phyloP scores from a whole-genome alignment of 495 filamentous ascomycete genomes.

The Tuber melanosporum region DNA sequence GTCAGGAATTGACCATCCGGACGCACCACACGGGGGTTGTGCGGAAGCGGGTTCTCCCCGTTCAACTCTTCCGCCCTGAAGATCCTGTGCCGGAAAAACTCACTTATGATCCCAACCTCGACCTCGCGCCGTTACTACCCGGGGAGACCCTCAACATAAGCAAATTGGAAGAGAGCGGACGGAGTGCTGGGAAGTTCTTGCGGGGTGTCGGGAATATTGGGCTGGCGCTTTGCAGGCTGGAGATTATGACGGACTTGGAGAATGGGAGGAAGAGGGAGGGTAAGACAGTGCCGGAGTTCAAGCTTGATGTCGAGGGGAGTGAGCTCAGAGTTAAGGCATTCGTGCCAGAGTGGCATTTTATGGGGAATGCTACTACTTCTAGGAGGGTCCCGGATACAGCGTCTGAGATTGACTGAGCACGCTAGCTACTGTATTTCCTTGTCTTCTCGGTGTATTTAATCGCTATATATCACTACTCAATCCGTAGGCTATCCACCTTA shows the following conservation, averaged over 20 bases:
- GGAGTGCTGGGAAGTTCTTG: constrained; percentile 72
- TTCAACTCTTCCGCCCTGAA: constrained; percentile 57
- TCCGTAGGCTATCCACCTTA: not conserved
- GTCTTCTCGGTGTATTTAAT: not conserved
- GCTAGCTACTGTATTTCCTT: not conserved
- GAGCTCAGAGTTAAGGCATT: constrained; percentile 70
- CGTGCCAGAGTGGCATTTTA: constrained; percentile 69
- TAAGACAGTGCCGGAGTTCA: constrained; percentile 45
- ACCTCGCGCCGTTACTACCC: constrained; percentile 33
- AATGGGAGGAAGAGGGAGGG: constrained; percentile 47
- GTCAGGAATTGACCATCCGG: constrained; percentile 90
- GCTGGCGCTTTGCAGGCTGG: constrained; percentile 78
- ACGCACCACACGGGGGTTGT: constrained; percentile 92
- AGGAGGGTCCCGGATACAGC: not conserved
- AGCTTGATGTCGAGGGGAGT: constrained; percentile 41
- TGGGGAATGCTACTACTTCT: constrained; percentile 38
- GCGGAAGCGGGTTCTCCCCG: constrained; percentile 80
- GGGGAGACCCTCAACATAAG: constrained; percentile 41
- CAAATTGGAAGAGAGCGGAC: constrained; percentile 50
- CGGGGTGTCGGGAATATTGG: constrained; percentile 74
- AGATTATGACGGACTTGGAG: constrained; percentile 75
- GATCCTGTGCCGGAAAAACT: constrained; percentile 43
- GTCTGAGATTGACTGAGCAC: not conserved
- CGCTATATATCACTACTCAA: not conserved
- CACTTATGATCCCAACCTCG: constrained; percentile 47